These are phyloP conservation scores for Elymus sibiricus DNA, from an alignment of 176 grass and related monocot genomes.

Conservation along the genomic window DNA sequence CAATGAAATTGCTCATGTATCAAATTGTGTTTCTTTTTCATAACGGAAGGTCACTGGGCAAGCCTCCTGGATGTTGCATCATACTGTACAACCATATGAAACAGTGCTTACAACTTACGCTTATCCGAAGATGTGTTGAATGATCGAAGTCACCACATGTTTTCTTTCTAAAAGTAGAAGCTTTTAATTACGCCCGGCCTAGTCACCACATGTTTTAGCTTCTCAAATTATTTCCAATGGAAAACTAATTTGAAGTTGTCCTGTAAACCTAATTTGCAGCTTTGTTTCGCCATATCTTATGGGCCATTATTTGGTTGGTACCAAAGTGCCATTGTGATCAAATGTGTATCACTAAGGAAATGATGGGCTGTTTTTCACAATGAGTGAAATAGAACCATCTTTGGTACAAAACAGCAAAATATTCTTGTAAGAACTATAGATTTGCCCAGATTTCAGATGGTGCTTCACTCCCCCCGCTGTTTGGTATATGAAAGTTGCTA, in stretches of 20 bases:
- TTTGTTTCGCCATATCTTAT: background rate
- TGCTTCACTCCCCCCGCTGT: background rate
- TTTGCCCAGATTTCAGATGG: background rate
- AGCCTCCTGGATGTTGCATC: background rate
- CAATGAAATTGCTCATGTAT: background rate
- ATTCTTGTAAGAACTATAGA: background rate
- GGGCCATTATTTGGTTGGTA: background rate
- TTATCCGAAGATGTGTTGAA: background rate
- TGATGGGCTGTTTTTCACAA: background rate
- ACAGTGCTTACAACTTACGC: background rate
- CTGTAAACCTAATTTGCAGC: background rate
- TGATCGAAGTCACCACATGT: background rate
- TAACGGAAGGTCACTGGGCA: background rate
- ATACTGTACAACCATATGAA: background rate
- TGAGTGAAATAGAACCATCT: background rate
- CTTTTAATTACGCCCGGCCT: too few relatives aligned
- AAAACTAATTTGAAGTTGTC: background rate
- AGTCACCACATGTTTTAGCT: conserved; percentile 1
- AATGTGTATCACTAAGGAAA: background rate
- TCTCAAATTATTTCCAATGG: background rate
- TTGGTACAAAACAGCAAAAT: background rate
- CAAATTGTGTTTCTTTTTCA: background rate
- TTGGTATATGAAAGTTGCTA: conserved; percentile 3
- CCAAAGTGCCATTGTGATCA: background rate
- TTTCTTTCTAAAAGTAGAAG: too few relatives aligned